phyloP scores from a whole-genome alignment of 1,284 basidiomycete species.

The Irpex sp. region DNA sequence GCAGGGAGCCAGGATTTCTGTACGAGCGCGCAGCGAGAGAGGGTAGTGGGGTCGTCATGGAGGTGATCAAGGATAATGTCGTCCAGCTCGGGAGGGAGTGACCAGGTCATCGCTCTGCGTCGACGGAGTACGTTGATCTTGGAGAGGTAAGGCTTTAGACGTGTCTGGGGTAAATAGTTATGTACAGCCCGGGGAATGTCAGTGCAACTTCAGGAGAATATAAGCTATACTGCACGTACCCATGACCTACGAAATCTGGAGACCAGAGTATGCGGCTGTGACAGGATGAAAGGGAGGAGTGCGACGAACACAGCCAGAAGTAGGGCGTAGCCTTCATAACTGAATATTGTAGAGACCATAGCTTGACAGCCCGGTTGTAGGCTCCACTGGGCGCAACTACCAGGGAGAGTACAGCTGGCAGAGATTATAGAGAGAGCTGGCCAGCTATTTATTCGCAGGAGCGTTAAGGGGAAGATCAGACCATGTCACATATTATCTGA shows the following conservation, averaged over 20 bases:
- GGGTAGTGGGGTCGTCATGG: constrained; percentile 5
- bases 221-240: background rate
- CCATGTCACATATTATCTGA: background rate
- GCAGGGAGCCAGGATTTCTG: constrained; percentile 9
- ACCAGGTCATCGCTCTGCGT: constrained; percentile 4
- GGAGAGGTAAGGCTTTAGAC: background rate
- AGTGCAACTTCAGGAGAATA: background rate
- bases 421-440: background rate
- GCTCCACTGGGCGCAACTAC: background rate
- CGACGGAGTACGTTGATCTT: background rate
- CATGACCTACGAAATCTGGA: background rate
- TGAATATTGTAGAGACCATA: background rate
- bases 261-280: background rate
- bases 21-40: constrained; percentile 8
- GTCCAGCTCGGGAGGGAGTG: constrained; percentile 10
- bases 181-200: background rate
- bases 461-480: background rate
- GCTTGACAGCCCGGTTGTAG: background rate
- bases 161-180: background rate
- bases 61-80: constrained; percentile 14
- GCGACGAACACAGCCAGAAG: background rate
- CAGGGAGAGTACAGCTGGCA: background rate
- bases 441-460: background rate
- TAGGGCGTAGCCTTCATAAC: background rate
- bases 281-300: background rate